Base-by-base conservation (phyloP, 345 rosid species). In the Laguncularia racemosa region DNA sequence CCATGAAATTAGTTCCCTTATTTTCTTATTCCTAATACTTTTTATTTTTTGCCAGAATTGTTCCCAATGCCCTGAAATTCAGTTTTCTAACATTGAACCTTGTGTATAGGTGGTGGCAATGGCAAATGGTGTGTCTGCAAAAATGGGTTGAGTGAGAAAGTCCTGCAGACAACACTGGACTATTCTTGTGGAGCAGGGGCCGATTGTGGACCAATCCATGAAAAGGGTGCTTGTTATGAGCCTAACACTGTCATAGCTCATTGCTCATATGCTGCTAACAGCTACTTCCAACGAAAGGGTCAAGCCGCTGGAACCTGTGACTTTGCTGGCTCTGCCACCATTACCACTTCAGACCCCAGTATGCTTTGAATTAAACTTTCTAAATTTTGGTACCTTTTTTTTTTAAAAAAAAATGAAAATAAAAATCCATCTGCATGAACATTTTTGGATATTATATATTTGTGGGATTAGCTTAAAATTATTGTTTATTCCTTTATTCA, bases 111-210 rank as follows among this genome's bases (percentile, higher is more conserved):
- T 20, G 20, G 23, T 2, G 50, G 52, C 85, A 95, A 76, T 61
- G 87, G 79, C 26, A 48, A 75, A 47, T 89, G 96, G 96, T 93
- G 99, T 66, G 84, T 85, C 43, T 93, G 97, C 85, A 93, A 85
- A 62, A 81, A 76, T 1, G 82, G 76, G 16, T 18, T 68, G 72
- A 38, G 74, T 58, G 88, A 85, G 28, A 0, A 81, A 46, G 77
- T n/a, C n/a, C 68, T 89, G 51, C 99, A 93, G 68, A 76, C 72
- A 60, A 70, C 96, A 9, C 47, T 93, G 69, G 99, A 93, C 76
- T 93, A 83, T 64, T 97, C 99, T 0, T 93, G 99, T 70, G 95
- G 99, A 20, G 83, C 87, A 58, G 99, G 99, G 14, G 97, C 99
- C 26, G 99, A 93, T 67, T 93, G 99, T 67, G 58, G 38, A 59